Conservation (phyloP, 441 rosid genomes). For the Eruca vesicaria region DNA sequence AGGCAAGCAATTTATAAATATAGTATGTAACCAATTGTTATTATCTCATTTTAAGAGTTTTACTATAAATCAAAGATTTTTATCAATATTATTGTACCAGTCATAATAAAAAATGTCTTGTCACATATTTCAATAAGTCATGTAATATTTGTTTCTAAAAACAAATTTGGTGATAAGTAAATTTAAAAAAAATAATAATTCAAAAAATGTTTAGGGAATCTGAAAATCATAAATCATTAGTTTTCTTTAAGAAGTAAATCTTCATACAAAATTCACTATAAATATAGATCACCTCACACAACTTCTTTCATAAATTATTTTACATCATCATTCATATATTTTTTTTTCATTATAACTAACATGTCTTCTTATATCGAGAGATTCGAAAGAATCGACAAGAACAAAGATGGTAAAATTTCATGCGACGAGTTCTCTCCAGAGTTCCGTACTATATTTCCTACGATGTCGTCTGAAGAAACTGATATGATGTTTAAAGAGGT, state of each 20-base stretch:
- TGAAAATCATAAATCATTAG: neutral
- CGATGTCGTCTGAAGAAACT: neutral
- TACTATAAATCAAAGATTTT: too few relatives aligned
- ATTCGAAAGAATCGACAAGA: conserved; percentile 8
- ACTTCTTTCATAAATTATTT: neutral
- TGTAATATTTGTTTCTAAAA: too few relatives aligned
- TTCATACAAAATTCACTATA: neutral
- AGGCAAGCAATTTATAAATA: too few relatives aligned
- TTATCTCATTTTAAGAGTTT: too few relatives aligned
- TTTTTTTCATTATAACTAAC: neutral
- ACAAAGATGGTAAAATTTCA: conserved; percentile 26
- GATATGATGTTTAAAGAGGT: conserved; percentile 17
- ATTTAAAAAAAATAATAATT: too few relatives aligned
- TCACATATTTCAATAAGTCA: too few relatives aligned
- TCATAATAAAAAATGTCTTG: too few relatives aligned
- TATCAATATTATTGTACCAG: too few relatives aligned
- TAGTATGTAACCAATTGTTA: too few relatives aligned
- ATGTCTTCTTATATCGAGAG: neutral
- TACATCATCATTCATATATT: neutral
- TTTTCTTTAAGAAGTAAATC: neutral
- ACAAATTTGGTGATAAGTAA: too few relatives aligned
- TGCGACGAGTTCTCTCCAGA: conserved; percentile 19
- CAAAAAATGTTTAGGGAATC: neutral
- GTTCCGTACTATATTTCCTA: conserved; percentile 12
- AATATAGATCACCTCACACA: neutral